Evolutionary conservation across 352 stramenopile genomes (phyloP).

Genomic region (Phytophthora podocarpi): DNA sequence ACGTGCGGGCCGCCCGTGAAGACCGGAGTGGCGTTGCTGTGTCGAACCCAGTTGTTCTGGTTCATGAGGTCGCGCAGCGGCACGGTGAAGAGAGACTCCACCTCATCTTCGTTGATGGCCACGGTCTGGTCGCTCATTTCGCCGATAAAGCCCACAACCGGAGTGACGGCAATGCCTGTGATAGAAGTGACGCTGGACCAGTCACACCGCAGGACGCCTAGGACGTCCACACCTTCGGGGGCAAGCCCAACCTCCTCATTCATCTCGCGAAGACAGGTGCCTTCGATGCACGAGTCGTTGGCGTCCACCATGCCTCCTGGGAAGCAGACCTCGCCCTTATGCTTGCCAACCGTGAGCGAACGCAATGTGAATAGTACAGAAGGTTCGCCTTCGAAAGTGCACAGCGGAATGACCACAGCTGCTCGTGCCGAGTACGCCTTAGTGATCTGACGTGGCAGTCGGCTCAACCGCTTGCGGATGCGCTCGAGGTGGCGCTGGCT

Average conservation of each 20-base stretch:
- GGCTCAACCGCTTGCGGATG: conserved; percentile 94
- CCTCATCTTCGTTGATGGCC: conserved; percentile 95
- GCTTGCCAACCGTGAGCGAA: conserved; percentile 88
- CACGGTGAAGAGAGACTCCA: conserved; percentile 96
- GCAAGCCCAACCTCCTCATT: conserved; percentile 96
- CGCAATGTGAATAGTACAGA: conserved; percentile 97
- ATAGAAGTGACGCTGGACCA: conserved; percentile 95
- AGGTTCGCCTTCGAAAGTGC: conserved; percentile 94
- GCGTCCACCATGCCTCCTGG: conserved; percentile 95
- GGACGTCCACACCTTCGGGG: conserved; percentile 83
- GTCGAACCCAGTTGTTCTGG: conserved; percentile 79
- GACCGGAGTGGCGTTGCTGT: conserved; percentile 86
- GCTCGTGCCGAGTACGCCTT: conserved; percentile 92
- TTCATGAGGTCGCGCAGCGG: conserved; percentile 90
- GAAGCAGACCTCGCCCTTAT: conserved; percentile 97
- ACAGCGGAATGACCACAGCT: conserved; percentile 96
- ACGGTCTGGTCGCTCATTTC: conserved; percentile 92
- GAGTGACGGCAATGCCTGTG: conserved; percentile 97
- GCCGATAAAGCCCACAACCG: conserved; percentile 96
- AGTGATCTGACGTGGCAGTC: conserved; percentile 94
- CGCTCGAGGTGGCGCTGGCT: conserved; percentile 88
- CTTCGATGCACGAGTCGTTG: conserved; percentile 93
- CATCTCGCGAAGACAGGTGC: conserved; percentile 97
- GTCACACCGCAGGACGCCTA: conserved; percentile 96
- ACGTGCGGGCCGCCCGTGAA: conserved; percentile 95